Percentiles rank a stretch among this genome's conserved stretches.
These are phyloP conservation scores for Agaricus subrufescens DNA, from an alignment of 768 basidiomycete species.

Conservation along the genomic window DNA sequence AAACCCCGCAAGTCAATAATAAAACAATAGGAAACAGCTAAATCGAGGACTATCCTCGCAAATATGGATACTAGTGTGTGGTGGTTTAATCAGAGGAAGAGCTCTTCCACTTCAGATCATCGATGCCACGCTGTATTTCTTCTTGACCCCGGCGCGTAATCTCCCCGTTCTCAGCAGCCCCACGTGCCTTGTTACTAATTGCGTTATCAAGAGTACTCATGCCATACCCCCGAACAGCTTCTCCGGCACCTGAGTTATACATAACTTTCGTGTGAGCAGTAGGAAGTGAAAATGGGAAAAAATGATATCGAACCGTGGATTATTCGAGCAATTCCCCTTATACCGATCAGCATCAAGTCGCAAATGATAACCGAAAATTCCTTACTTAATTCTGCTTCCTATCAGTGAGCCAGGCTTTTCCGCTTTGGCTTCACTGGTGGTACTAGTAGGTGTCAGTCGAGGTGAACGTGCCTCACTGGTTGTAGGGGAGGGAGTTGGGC, in stretches of 20 bases:
- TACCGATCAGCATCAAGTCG: not conserved
- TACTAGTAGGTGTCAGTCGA: not conserved
- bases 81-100: not conserved
- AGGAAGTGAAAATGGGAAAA: not conserved
- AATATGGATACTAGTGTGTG: not conserved
- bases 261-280: not conserved
- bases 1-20: no score
- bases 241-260: constrained; percentile 31
- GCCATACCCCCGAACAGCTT: constrained; percentile 38
- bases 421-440: not conserved
- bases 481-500: no score
- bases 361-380: not conserved
- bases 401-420: constrained; percentile 11
- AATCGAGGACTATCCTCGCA: no score
- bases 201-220: constrained; percentile 35
- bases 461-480: not conserved
- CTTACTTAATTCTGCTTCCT: constrained; percentile 20
- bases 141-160: constrained; percentile 30
- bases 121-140: constrained; percentile 37
- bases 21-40: no score
- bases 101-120: constrained; percentile 17
- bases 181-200: constrained; percentile 19
- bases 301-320: constrained; percentile 25
- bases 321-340: constrained; percentile 30
- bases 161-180: constrained; percentile 23